These are phyloP conservation scores for Balakata baccata DNA, from an alignment of 345 rosid genomes.

Conservation along the genomic window DNA sequence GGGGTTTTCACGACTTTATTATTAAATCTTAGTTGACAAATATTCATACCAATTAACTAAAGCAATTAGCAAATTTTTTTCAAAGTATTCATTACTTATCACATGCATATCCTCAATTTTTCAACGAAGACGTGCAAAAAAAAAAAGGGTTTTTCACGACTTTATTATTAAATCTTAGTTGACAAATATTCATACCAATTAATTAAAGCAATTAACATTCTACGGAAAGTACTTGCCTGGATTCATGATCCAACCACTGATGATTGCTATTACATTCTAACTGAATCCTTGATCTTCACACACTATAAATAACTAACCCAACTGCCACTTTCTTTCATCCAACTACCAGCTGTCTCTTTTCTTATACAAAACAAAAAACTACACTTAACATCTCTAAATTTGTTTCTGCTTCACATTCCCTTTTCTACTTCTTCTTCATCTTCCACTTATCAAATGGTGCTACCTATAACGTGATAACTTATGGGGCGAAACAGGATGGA, in stretches of 20 bases:
- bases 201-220: neutral
- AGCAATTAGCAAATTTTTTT: neutral
- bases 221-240: neutral
- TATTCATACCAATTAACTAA: neutral
- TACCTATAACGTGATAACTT: slow-evolving; percentile 40
- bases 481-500: slow-evolving; percentile 63
- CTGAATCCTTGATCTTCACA: neutral
- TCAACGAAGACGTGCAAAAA: neutral
- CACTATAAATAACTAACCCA: slow-evolving; percentile 5
- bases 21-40: no score
- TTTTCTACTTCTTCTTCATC: neutral
- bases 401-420: neutral
- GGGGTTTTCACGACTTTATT: no score
- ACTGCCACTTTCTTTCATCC: neutral
- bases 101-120: slow-evolving; percentile 2
- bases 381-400: neutral
- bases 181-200: neutral
- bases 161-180: no score
- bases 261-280: neutral
- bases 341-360: neutral
- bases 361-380: neutral
- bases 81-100: neutral
- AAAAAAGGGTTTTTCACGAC: no score
- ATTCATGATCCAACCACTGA: no score
- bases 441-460: slow-evolving; percentile 6